phyloP scores from a whole-genome alignment of 176 grass and related monocot genomes.

The Sorghum bicolor region DNA sequence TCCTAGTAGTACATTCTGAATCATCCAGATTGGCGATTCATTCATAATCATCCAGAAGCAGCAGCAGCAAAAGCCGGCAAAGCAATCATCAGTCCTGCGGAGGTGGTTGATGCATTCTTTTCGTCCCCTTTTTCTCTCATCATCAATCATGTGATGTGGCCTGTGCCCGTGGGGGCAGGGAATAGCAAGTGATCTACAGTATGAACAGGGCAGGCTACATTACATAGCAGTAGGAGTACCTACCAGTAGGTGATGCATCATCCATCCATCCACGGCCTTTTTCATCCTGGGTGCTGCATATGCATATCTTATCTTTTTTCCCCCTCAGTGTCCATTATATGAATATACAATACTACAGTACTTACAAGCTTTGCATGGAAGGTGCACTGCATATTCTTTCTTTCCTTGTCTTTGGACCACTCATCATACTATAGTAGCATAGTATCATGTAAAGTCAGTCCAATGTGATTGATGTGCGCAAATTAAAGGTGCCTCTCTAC shows the following conservation, averaged over 20 bases:
- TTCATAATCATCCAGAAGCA: background rate
- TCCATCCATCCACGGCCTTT: background rate
- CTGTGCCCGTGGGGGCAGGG: background rate
- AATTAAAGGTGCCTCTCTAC: background rate
- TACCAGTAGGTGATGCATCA: background rate
- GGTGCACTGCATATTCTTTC: background rate
- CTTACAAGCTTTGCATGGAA: background rate
- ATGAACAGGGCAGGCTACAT: background rate
- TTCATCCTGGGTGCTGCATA: background rate
- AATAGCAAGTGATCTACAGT: background rate
- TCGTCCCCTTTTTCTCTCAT: background rate
- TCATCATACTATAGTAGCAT: no score
- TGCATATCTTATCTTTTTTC: background rate
- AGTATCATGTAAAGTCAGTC: background rate
- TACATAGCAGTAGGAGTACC: no score
- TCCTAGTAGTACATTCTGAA: no score
- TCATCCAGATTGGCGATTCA: no score
- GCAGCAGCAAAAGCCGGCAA: background rate
- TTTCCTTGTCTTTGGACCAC: background rate
- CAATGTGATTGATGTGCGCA: background rate
- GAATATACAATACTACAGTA: background rate
- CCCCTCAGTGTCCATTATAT: background rate
- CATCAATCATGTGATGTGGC: background rate
- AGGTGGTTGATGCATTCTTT: background rate
- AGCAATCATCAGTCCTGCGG: background rate